Evolutionary conservation across 352 stramenopile genomes (phyloP).

Genomic region (Halophytophthora batemanensis): DNA sequence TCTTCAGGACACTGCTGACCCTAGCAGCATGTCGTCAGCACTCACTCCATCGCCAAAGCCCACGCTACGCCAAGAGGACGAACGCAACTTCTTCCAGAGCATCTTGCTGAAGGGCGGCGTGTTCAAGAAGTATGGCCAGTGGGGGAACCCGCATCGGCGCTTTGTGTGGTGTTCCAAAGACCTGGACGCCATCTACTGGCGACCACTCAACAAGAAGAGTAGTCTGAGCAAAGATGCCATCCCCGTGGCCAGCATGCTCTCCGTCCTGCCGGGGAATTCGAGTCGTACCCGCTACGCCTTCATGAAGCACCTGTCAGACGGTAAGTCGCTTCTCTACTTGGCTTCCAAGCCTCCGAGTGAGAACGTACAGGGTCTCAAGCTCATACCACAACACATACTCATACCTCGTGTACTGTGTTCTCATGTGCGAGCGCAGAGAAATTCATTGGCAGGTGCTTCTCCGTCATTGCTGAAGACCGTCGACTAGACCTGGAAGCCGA

Average conservation of each 20-base stretch:
- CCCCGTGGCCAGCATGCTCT: slow-evolving; percentile 37
- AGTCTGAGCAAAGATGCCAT: slow-evolving; percentile 58
- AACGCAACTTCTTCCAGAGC: slow-evolving; percentile 47
- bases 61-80: slow-evolving; percentile 27
- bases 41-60: slow-evolving; percentile 8
- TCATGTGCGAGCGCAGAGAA: slow-evolving; percentile 39
- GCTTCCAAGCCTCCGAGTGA: no score
- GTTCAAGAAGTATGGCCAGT: slow-evolving; percentile 78
- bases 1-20: no score
- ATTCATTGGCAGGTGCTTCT: slow-evolving; percentile 61
- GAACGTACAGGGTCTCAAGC: no score
- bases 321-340: slow-evolving; percentile 17
- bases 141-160: slow-evolving; percentile 66
- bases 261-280: slow-evolving; percentile 57
- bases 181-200: slow-evolving; percentile 64
- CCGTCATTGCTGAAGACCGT: slow-evolving; percentile 59
- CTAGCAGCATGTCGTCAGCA: slow-evolving; percentile 4
- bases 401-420: not conserved
- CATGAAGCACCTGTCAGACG: slow-evolving; percentile 75
- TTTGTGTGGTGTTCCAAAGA: slow-evolving; percentile 73
- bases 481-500: slow-evolving; percentile 70
- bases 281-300: slow-evolving; percentile 63
- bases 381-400: not conserved
- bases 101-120: slow-evolving; percentile 65
- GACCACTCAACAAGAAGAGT: slow-evolving; percentile 67